These are phyloP conservation scores for Viridothelium virens DNA, from an alignment of 495 filamentous ascomycete species.

Conservation along the genomic window DNA sequence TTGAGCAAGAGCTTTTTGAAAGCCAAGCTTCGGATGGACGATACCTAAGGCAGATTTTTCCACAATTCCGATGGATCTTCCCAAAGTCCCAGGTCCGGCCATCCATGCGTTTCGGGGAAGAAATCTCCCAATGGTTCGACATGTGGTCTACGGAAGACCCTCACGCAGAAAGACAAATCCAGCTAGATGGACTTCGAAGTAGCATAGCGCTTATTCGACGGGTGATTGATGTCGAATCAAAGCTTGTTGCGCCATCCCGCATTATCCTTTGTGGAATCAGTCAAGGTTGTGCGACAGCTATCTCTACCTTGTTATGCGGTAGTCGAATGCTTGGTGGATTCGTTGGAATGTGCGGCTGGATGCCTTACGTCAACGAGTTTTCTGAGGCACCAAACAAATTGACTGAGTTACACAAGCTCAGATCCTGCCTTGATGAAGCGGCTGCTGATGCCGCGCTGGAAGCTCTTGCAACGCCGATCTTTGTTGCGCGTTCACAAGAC, in stretches of 20 bases:
- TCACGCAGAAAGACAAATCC: conserved; percentile 14
- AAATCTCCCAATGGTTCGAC: conserved; percentile 29
- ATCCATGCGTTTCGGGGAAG: conserved; percentile 19
- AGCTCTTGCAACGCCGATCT: conserved; percentile 19
- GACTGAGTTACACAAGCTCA: background rate
- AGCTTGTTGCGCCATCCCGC: conserved; percentile 13
- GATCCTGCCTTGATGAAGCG: background rate
- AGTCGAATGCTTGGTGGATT: conserved; percentile 20
- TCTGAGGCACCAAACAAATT: background rate
- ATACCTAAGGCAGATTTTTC: conserved; percentile 22
- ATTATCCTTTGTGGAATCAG: conserved; percentile 28
- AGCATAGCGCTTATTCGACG: conserved; percentile 10
- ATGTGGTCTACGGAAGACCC: conserved; percentile 23
- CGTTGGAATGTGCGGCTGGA: conserved; percentile 26
- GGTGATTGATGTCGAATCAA: conserved; percentile 18
- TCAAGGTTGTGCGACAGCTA: conserved; percentile 26
- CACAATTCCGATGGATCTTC: conserved; percentile 25
- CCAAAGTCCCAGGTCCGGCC: conserved; percentile 15
- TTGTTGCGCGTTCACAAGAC: conserved; percentile 21
- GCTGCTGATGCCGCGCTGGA: background rate
- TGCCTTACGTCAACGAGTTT: conserved; percentile 19
- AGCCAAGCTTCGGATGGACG: conserved; percentile 22
- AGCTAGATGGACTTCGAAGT: conserved; percentile 17
- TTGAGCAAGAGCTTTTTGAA: conserved; percentile 26
- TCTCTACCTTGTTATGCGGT: conserved; percentile 18